Percentiles rank a stretch among this genome's conserved stretches.
Conservation (phyloP, 371 early-diverging fungal genomes). For the Choanephora cucurbitarum region DNA sequence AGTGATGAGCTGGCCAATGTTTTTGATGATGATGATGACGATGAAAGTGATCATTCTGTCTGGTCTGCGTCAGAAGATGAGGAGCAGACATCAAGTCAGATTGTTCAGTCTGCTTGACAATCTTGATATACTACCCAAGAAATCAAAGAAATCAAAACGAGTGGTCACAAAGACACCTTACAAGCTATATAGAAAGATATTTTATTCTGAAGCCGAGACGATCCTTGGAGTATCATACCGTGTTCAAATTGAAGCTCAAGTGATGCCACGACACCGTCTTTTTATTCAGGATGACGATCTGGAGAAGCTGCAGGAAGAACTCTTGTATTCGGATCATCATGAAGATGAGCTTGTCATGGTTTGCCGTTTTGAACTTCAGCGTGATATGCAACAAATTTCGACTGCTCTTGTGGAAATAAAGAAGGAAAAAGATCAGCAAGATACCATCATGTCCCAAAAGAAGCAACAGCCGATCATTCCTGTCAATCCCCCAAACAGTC, state of each 20-base stretch:
- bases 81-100: neutral
- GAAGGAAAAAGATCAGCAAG: no score
- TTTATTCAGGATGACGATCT: constrained; percentile 21
- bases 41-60: constrained; percentile 15
- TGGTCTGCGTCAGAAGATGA: constrained; percentile 20
- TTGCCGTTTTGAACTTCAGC: constrained; percentile 45
- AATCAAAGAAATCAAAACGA: neutral
- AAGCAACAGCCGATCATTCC: constrained; percentile 2
- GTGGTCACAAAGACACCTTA: neutral
- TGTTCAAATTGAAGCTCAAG: constrained; percentile 40
- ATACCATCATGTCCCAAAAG: no score
- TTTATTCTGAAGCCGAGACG: constrained; percentile 36
- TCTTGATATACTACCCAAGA: no score
- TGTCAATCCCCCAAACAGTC: no score
- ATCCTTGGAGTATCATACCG: constrained; percentile 41
- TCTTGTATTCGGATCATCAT: constrained; percentile 5
- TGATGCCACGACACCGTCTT: constrained; percentile 27
- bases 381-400: constrained; percentile 17
- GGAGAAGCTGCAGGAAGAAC: constrained; percentile 5
- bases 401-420: no score
- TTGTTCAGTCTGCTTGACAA: neutral
- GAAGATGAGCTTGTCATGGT: constrained; percentile 22
- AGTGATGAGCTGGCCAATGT: constrained; percentile 9
- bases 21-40: constrained; percentile 13
- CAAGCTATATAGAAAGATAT: constrained; percentile 23